These are phyloP conservation scores for Candida stauntonica DNA, from an alignment of 805 yeast genomes.

Conservation along the genomic window DNA sequence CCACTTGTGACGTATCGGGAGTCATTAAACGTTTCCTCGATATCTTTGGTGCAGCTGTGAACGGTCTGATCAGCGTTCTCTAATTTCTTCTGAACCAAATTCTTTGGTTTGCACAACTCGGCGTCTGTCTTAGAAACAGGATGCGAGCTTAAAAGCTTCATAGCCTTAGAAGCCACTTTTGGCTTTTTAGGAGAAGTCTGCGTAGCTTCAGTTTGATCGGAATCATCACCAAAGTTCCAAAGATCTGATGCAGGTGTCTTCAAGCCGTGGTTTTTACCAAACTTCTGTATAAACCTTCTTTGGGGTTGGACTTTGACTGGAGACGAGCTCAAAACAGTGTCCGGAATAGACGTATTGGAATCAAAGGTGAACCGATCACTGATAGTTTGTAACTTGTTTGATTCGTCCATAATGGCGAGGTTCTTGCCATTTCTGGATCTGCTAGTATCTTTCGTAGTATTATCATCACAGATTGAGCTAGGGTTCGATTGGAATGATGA, in stretches of 20 bases:
- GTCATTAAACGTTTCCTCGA: conserved; percentile 4
- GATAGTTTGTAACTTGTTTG: no score
- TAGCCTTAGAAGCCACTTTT: conserved; percentile 2
- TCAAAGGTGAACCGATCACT: no score
- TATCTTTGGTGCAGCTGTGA: conserved; percentile 3
- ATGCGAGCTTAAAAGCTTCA: conserved; percentile 5
- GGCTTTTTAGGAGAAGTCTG: background rate
- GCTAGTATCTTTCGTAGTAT: conserved; percentile 23
- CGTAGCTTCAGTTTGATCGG: conserved; percentile 9
- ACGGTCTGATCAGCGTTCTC: conserved; percentile 5
- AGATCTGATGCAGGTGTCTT: conserved; percentile 10
- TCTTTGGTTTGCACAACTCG: conserved; percentile 1
- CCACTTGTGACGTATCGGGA: conserved; percentile 4
- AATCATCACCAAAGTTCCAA: conserved; percentile 25
- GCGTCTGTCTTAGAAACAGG: background rate
- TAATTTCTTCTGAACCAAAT: conserved; percentile 10
- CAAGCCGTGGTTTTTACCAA: no score
- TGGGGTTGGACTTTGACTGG: no score
- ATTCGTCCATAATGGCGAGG: no score
- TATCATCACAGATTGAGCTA: conserved; percentile 12
- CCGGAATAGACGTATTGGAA: no score
- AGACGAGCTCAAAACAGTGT: no score
- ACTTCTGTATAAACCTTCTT: no score
- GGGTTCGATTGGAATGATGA: background rate
- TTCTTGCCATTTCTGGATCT: conserved; percentile 14